These are phyloP conservation scores for Claviceps lovelessii DNA, from an alignment of 2,329 filamentous ascomycete genomes.

Conservation along the genomic window DNA sequence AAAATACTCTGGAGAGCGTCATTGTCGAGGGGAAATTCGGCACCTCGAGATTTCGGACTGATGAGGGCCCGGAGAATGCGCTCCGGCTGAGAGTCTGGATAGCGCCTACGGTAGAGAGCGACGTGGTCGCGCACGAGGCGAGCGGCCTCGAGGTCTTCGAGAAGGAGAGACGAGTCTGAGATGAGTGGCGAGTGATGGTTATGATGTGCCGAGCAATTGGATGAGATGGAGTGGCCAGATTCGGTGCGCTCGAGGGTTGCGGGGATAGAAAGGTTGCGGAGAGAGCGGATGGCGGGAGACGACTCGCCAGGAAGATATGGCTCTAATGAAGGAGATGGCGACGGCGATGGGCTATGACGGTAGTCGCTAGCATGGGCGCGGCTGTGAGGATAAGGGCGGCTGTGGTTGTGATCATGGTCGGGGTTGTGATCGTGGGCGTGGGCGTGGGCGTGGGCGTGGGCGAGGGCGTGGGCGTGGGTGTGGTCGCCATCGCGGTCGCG, in stretches of 20 bases:
- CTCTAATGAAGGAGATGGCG: conserved; percentile 11
- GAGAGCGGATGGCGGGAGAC: not conserved
- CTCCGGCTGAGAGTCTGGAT: conserved; percentile 36
- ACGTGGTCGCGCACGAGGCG: conserved; percentile 34
- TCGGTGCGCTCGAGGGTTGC: conserved; percentile 32
- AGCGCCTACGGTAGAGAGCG: conserved; percentile 27
- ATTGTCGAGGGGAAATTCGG: conserved; percentile 41
- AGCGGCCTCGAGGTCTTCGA: conserved; percentile 31
- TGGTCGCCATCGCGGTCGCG: conserved; percentile 3
- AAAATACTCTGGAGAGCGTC: conserved; percentile 44
- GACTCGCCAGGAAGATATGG: not conserved
- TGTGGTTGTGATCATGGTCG: conserved; percentile 2
- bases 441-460: conserved; percentile 2
- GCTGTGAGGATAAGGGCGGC: conserved; percentile 1
- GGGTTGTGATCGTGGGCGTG: conserved; percentile 5
- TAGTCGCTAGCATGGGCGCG: conserved; percentile 2
- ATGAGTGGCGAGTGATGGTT: conserved; percentile 15
- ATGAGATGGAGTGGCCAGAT: conserved; percentile 34
- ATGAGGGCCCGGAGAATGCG: conserved; percentile 45
- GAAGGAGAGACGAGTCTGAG: conserved; percentile 10
- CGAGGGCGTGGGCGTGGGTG: conserved; percentile 4
- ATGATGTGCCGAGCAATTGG: conserved; percentile 19
- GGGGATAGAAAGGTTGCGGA: not conserved
- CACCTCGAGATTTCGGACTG: conserved; percentile 29
- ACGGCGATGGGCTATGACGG: conserved; percentile 10